Evolutionary conservation across 345 rosid species (phyloP).

Genomic region (Citrus sp.): DNA sequence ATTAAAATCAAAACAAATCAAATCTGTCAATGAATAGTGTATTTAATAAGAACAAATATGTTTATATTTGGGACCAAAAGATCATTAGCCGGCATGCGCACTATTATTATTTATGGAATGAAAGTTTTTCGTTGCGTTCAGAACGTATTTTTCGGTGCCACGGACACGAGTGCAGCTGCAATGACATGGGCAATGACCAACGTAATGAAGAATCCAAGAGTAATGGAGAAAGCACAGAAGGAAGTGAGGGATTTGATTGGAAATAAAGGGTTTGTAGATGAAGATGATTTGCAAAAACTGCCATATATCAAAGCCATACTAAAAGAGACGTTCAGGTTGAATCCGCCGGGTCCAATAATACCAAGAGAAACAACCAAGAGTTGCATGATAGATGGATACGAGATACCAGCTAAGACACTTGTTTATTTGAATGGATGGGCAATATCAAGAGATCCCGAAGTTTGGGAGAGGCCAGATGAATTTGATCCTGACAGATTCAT

Average conservation of each 20-base stretch:
- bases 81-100: no score
- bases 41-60: no score
- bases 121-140: not conserved
- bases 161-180: slow-evolving; percentile 23
- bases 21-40: no score
- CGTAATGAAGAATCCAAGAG: slow-evolving; percentile 28
- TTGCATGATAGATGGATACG: not conserved
- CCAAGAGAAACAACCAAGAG: not conserved
- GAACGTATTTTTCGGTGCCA: slow-evolving; percentile 35
- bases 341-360: slow-evolving; percentile 14
- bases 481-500: slow-evolving; percentile 1
- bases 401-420: not conserved
- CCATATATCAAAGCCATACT: slow-evolving; percentile 39
- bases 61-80: no score
- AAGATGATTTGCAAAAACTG: slow-evolving; percentile 26
- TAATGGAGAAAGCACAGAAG: slow-evolving; percentile 30
- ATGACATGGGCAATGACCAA: slow-evolving; percentile 37
- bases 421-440: slow-evolving; percentile 32
- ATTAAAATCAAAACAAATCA: no score
- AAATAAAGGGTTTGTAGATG: slow-evolving; percentile 25
- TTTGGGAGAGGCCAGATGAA: not conserved
- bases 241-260: slow-evolving; percentile 23
- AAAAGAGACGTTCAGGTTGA: slow-evolving; percentile 35
- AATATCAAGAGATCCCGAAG: slow-evolving; percentile 15
- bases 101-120: no score